Evolutionary conservation across 208 protist species (phyloP), one percentile per base, ranked within the genome.

Genomic region (Leishmania amazonensis): DNA sequence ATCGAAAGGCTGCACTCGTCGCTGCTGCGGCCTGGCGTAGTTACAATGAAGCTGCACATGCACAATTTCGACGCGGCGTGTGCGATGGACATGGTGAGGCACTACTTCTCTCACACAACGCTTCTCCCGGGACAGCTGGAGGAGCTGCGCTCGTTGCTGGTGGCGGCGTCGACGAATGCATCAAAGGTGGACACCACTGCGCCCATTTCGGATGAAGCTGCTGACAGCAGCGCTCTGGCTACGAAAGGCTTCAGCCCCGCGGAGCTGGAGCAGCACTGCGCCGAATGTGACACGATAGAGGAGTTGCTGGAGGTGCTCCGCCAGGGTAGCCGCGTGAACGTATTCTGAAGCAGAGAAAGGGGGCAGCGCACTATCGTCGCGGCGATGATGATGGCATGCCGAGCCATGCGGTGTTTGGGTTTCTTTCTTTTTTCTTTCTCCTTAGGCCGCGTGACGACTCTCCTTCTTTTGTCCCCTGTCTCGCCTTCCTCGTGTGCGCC

Each of bases 21-120:
- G 5, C 79, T 99, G n/a, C 73, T 97, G 28, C 86, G 93, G 42
- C 95, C 95, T 19, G 97, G 97, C 19, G 90, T 98, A 72, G 84
- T 98, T 78, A 98, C 97, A 77, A 93, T 98, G 88, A 94, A 96
- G 78, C 86, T 98, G 70, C 80, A 97, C 84, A 93, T 99, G 87
- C 92, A 93, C 74, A 91, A 92, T 65, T 96, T 97, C 62, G 89
- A 84, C 4, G 81, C 87, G 6, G 88, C 88, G 58, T 93, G 89
- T 76, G 95, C 89, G 17, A 58, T 91, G 74, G 87, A 90, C 24
- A 97, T 97, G 95, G 88, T 96, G 38, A 68, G 76, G 45, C 95
- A 96, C 84, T 97, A 96, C 85, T 96, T 94, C 79, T 84, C 81
- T 35, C 77, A 85, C 80, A 81, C 71, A 28, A 51, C n/a, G 11